Evolutionary conservation across 768 basidiomycete genomes (phyloP), one percentile per base, ranked within the genome.

Genomic region (Pholiota molesta): DNA sequence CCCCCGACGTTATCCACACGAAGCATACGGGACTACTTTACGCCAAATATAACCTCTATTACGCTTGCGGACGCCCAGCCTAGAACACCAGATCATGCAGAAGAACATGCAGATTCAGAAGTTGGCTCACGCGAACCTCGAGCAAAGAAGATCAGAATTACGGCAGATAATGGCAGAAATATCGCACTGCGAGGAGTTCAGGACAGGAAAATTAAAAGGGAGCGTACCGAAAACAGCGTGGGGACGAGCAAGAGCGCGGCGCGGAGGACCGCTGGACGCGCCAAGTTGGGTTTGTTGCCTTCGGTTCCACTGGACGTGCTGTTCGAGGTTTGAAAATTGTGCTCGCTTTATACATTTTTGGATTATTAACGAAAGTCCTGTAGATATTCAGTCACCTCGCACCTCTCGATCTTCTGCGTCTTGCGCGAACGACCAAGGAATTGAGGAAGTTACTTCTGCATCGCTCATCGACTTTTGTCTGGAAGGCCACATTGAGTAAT

Each of bases 261-360:
- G 26, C 39, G 9, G 8, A 23, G 7, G 14, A 16, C n/a, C n/a
- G n/a, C 7, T 31, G 28, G 44, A 13, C n/a, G 42, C 16, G 42
- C 42, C 14, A 57, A 57, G 29, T 11, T 45, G 56, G 33, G 29
- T 14, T 14, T 47, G 11, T 19, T 45, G 19, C 42, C 31, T 5
- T 57, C 56, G 7, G 19, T 57, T 7, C 56, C 56, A 1, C n/a
- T 57, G 28, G 56, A 57, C 21, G 19, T 57, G 31, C 56, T 57
- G 2, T 57, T 45, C 21, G 56, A 57, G 44, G 56, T 57, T 14
- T 2, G 56, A 2, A 17, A 37, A 1, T 37, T 37, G 8, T 9
- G 7, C n/a, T 7, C 10, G 16, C 2, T n/a, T n/a, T n/a, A n/a
- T n/a, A n/a, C n/a, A n/a, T 11, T 19, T 16, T 47, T 44, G 17